phyloP scores from a whole-genome alignment of 306 rosid species.

The Quercus bicolor region DNA sequence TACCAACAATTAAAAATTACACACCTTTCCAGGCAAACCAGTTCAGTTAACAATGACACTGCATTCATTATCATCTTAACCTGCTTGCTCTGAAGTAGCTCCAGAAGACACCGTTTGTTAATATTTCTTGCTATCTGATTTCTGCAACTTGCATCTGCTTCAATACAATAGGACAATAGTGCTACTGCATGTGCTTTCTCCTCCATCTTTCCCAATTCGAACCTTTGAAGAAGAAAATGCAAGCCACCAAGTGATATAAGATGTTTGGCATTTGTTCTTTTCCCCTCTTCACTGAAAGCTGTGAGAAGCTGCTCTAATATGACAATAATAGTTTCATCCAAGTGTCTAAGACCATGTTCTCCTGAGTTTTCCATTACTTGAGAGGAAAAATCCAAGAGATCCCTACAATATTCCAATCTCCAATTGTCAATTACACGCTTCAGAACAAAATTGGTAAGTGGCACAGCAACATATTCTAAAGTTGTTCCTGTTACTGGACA shows the following conservation, averaged over 20 bases:
- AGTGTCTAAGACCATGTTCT: constrained; percentile 21
- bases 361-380: constrained; percentile 28
- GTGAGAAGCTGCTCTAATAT: constrained; percentile 48
- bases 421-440: constrained; percentile 65
- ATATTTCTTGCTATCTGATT: constrained; percentile 47
- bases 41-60: constrained; percentile 50
- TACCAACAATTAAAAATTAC: constrained; percentile 1
- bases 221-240: constrained; percentile 50
- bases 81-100: constrained; percentile 58
- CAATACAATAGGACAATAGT: constrained; percentile 46
- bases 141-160: constrained; percentile 51
- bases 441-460: constrained; percentile 59
- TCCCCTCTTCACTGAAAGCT: constrained; percentile 44
- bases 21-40: constrained; percentile 58
- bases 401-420: constrained; percentile 52
- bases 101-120: constrained; percentile 48
- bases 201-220: constrained; percentile 54
- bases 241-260: constrained; percentile 50
- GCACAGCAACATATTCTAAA: constrained; percentile 49
- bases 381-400: constrained; percentile 48
- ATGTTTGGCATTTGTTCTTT: constrained; percentile 45
- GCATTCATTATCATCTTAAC: constrained; percentile 40
- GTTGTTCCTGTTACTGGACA: constrained; percentile 71
- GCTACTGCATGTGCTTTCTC: constrained; percentile 45
- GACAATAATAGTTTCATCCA: constrained; percentile 39